Conservation (phyloP, 2,329 filamentous ascomycete species). For the Talaromyces sp. region DNA sequence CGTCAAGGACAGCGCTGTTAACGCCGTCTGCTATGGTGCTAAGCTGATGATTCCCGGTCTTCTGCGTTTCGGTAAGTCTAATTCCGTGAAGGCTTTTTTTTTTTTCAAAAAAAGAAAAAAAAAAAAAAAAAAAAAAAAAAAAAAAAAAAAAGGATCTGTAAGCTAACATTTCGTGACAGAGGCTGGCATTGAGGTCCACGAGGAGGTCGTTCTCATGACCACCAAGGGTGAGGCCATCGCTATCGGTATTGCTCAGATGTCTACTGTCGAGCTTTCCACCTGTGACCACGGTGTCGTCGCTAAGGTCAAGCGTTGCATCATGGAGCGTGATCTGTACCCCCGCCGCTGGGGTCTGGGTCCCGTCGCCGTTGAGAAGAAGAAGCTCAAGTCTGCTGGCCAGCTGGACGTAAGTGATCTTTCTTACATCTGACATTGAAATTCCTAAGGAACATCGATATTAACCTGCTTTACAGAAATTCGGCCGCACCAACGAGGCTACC, state of each 20-base stretch:
- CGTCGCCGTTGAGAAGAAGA: constrained; percentile 96
- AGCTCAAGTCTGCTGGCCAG: constrained; percentile 97
- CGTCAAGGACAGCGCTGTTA: constrained; percentile 95
- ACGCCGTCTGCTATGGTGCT: constrained; percentile 96
- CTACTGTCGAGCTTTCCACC: constrained; percentile 91
- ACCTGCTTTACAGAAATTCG: constrained; percentile 66
- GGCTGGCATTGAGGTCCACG: constrained; percentile 86
- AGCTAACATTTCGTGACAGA: constrained; percentile 56
- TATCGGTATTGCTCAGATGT: constrained; percentile 96
- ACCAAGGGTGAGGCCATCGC: constrained; percentile 99
- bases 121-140: too few relatives aligned
- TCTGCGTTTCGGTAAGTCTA: constrained; percentile 77
- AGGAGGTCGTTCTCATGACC: constrained; percentile 97
- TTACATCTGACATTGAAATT: not conserved
- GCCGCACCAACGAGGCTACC: constrained; percentile 87
- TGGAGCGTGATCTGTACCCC: constrained; percentile 98
- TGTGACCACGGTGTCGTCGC: constrained; percentile 98
- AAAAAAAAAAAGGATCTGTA: not conserved
- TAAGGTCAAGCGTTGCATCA: constrained; percentile 99
- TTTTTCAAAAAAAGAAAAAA: not conserved
- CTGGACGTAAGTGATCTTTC: constrained; percentile 62
- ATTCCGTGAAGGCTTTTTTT: not conserved
- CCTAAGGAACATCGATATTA: not conserved
- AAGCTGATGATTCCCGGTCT: constrained; percentile 99
- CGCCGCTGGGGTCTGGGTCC: constrained; percentile 95